These are phyloP conservation scores for Globisporangium ultimum DNA, from an alignment of 352 stramenopile species.

Conservation along the genomic window DNA sequence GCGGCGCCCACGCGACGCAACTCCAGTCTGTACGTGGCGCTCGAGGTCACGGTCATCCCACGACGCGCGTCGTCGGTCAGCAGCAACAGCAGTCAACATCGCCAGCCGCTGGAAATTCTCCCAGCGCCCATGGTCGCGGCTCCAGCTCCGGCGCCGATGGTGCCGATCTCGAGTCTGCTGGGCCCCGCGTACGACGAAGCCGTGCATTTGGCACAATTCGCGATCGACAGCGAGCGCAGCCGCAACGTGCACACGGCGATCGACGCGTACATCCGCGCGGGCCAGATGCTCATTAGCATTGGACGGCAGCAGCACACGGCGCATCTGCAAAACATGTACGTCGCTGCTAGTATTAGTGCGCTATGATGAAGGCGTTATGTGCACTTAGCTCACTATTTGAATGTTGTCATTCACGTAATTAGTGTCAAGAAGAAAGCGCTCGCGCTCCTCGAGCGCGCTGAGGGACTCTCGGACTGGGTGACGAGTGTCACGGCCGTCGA, in stretches of 20 bases:
- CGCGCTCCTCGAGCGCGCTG: constrained; percentile 65
- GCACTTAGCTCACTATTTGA: background rate
- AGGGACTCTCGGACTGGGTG: constrained; percentile 66
- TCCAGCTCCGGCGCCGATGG: constrained; percentile 10
- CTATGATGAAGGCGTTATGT: background rate
- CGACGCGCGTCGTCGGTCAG: constrained; percentile 3
- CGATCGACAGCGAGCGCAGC: constrained; percentile 65
- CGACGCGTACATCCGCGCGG: constrained; percentile 65
- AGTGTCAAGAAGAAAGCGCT: constrained; percentile 78
- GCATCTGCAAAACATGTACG: constrained; percentile 73
- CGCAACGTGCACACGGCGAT: constrained; percentile 65
- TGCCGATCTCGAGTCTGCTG: constrained; percentile 32
- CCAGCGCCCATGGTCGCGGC: constrained; percentile 1
- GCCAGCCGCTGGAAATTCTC: background rate
- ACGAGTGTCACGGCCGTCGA: constrained; percentile 32
- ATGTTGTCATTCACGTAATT: too few species aligned
- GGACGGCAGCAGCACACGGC: constrained; percentile 49
- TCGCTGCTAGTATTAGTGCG: background rate
- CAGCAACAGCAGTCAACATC: constrained; percentile 1
- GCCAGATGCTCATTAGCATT: constrained; percentile 64
- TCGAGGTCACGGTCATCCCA: constrained; percentile 1
- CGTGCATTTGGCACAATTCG: constrained; percentile 56
- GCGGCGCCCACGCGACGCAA: constrained; percentile 7
- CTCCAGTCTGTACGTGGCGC: background rate
- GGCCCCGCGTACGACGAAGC: constrained; percentile 61